phyloP scores from a whole-genome alignment of 495 filamentous ascomycete genomes.

The Tuber microsphaerosporum region DNA sequence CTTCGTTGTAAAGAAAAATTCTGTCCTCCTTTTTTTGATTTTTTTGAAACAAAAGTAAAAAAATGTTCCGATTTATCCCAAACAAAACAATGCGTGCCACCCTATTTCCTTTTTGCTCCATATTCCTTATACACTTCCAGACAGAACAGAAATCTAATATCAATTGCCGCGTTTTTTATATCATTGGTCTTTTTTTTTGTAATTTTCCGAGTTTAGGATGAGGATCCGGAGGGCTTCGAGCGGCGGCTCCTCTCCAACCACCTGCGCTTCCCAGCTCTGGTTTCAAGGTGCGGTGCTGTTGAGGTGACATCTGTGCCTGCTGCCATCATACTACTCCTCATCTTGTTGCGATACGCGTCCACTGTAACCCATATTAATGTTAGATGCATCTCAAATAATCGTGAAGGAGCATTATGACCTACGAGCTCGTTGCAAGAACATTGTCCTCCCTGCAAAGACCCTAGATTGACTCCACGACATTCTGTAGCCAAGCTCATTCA shows the following conservation, averaged over 20 bases:
- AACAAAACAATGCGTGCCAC: conserved; percentile 22
- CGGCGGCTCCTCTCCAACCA: conserved; percentile 59
- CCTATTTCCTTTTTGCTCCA: conserved; percentile 10
- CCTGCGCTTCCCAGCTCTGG: conserved; percentile 73
- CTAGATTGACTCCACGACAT: conserved; percentile 94
- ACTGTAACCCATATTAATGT: conserved; percentile 50
- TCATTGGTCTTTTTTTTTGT: conserved; percentile 21
- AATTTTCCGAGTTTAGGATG: conserved; percentile 20
- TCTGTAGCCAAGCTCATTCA: conserved; percentile 89
- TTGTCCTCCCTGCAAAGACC: conserved; percentile 70
- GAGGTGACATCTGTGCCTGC: conserved; percentile 62
- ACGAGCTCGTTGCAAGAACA: conserved; percentile 91
- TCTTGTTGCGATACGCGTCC: conserved; percentile 91
- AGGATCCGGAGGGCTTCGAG: conserved; percentile 30
- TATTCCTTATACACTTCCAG: conserved; percentile 34
- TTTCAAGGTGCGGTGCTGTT: conserved; percentile 80
- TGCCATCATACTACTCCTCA: conserved; percentile 67
- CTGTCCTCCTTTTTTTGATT: conserved; percentile 13
- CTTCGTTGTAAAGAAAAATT: conserved; percentile 15
- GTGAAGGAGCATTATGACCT: conserved; percentile 46
- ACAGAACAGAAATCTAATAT: conserved; percentile 37
- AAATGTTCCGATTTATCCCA: conserved; percentile 35
- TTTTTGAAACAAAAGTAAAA: conserved; percentile 23
- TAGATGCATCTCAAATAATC: neutral
- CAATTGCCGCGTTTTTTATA: conserved; percentile 34